Evolutionary conservation across 169 alveolate genomes (phyloP).

Genomic region (Eimeria mitis): DNA sequence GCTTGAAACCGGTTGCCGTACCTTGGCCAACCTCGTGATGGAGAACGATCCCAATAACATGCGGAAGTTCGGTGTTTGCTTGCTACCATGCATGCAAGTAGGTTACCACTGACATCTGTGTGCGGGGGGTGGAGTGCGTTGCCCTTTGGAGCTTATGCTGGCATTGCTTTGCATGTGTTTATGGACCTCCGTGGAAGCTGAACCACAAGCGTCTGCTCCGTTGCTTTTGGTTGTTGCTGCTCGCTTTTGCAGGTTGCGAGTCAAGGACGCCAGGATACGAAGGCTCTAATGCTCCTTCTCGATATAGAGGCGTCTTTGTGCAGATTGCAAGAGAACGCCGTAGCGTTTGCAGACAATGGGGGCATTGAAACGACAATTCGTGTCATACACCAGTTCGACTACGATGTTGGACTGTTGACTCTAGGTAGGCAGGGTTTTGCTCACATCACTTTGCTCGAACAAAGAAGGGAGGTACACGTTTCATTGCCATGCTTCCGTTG

Average conservation of each 20-base stretch:
- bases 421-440: slow-evolving; percentile 85
- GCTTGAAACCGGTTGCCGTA: slow-evolving; percentile 91
- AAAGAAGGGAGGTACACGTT: background rate
- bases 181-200: background rate
- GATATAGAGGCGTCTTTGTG: slow-evolving; percentile 93
- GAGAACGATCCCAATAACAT: slow-evolving; percentile 93
- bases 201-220: no score
- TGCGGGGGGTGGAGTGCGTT: background rate
- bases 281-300: slow-evolving; percentile 89
- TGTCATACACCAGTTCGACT: slow-evolving; percentile 90
- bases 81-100: slow-evolving; percentile 88
- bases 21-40: slow-evolving; percentile 93
- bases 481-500: no score
- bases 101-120: slow-evolving; percentile 18
- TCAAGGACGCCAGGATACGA: slow-evolving; percentile 90
- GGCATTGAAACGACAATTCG: slow-evolving; percentile 90
- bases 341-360: slow-evolving; percentile 87
- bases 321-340: slow-evolving; percentile 89
- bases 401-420: slow-evolving; percentile 90
- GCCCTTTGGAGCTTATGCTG: background rate
- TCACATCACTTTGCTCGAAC: background rate
- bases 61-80: slow-evolving; percentile 90
- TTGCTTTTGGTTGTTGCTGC: background rate
- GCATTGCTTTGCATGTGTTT: background rate
- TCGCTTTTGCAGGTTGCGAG: slow-evolving; percentile 77